Base-by-base conservation (phyloP, 129 eudicot genomes). In the Arctium minus region DNA sequence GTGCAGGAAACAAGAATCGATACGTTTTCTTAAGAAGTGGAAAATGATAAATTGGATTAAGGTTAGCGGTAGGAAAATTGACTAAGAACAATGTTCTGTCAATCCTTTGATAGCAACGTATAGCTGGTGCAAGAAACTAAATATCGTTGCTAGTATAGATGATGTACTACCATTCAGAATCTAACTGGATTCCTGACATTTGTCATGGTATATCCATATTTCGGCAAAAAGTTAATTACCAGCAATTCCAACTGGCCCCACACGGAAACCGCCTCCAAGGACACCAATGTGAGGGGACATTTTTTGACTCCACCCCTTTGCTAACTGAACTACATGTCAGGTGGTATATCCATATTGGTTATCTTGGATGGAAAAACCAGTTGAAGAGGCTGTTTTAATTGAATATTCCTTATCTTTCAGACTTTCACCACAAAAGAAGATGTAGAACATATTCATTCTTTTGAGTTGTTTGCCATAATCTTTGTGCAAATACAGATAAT, bases 161-260 rank as follows among this genome's bases (percentile, higher is more conserved):
- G 79, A 73, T 72, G 70, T 39, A 81, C 73, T 77, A 72, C 74
- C 82, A 70, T 56, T 53, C 73, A 79, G 11, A 62, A 46, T 48
- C 72, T 82, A 48, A 69, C 37, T 22, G 76, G 53, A 67, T 38
- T 32, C 77, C 60, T 71, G 71, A 37, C 78, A 70, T 82, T 60
- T 69, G 53, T 70, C 72, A 69, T 68, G 44, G 38, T 48, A 35
- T 76, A 73, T 17, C 69, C 48, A 70, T 38, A 9, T 38, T 18
- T 40, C 0, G 27, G 27, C 27, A 22, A 22, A 22, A 22, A 22
- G 27, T 22, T 22, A 0, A 22, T 22, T 22, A 22, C 27, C 27
- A 0, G 27, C 27, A 22, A 22, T 22, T 22, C 27, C 27, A 22
- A 22, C 27, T 22, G 27, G 27, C 0, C 27, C 27, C 27, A 22